phyloP scores from a whole-genome alignment of 83 land plant genomes.

The Thuja plicata region DNA sequence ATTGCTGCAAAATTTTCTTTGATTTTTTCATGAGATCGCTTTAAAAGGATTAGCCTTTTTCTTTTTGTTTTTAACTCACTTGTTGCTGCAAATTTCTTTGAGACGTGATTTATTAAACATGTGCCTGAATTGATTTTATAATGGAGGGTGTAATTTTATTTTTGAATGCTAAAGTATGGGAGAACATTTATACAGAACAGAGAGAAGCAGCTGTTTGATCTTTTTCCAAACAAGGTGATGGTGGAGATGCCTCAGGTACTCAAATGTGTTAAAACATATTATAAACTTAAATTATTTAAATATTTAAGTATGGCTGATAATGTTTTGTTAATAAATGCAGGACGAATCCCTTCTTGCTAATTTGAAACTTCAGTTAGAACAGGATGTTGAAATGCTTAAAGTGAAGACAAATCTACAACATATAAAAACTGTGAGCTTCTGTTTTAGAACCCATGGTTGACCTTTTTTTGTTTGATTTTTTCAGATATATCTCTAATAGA shows the following conservation, averaged over 20 bases:
- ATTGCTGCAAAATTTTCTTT: neutral
- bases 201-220: slow-evolving; percentile 74
- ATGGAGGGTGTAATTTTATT: neutral
- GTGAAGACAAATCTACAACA: slow-evolving; percentile 65
- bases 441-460: neutral
- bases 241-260: slow-evolving; percentile 86
- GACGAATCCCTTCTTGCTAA: slow-evolving; percentile 70
- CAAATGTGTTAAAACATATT: neutral
- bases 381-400: slow-evolving; percentile 81
- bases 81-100: neutral
- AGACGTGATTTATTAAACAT: neutral
- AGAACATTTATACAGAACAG: slow-evolving; percentile 48
- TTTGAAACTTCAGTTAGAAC: slow-evolving; percentile 89
- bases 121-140: neutral
- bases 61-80: neutral
- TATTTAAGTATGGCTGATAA: neutral
- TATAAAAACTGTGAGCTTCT: slow-evolving; percentile 65
- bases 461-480: neutral
- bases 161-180: slow-evolving; percentile 31
- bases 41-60: neutral
- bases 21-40: too few relatives aligned
- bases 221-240: slow-evolving; percentile 87
- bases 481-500: neutral
- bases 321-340: slow-evolving; percentile 32
- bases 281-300: neutral